phyloP scores from a whole-genome alignment of 306 rosid species.

The Pyrus pyrifolia region DNA sequence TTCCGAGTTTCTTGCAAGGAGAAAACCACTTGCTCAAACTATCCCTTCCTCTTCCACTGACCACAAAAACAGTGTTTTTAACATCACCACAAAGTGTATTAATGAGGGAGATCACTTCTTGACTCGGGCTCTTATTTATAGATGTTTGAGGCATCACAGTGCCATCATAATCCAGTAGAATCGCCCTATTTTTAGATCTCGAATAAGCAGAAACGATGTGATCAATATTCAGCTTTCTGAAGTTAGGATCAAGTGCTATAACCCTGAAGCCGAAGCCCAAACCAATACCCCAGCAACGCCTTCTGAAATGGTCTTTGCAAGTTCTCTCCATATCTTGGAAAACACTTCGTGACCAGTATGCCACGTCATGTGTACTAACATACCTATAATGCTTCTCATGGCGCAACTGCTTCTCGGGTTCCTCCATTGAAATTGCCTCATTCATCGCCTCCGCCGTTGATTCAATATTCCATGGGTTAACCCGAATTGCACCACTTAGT shows the following conservation, averaged over 20 bases:
- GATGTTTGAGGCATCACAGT: slow-evolving; percentile 56
- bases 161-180: slow-evolving; percentile 58
- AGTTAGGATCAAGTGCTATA: slow-evolving; percentile 55
- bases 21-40: slow-evolving; percentile 51
- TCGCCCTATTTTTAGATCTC: slow-evolving; percentile 46
- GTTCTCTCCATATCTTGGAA: slow-evolving; percentile 62
- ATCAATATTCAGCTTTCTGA: slow-evolving; percentile 45
- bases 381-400: slow-evolving; percentile 64
- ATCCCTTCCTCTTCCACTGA: slow-evolving; percentile 52
- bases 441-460: slow-evolving; percentile 63
- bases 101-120: slow-evolving; percentile 33
- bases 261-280: slow-evolving; percentile 60
- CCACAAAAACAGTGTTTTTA: slow-evolving; percentile 47
- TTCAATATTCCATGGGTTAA: slow-evolving; percentile 65
- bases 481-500: slow-evolving; percentile 59
- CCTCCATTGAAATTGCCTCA: slow-evolving; percentile 50
- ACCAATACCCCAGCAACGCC: slow-evolving; percentile 65
- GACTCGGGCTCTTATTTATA: slow-evolving; percentile 43
- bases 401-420: slow-evolving; percentile 53
- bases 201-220: slow-evolving; percentile 39
- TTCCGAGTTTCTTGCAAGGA: slow-evolving; percentile 46
- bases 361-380: slow-evolving; percentile 61
- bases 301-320: slow-evolving; percentile 54
- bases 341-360: slow-evolving; percentile 58
- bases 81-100: slow-evolving; percentile 36